Evolutionary conservation across 495 filamentous ascomycete genomes (phyloP).

Genomic region (Aspergillus affinis): DNA sequence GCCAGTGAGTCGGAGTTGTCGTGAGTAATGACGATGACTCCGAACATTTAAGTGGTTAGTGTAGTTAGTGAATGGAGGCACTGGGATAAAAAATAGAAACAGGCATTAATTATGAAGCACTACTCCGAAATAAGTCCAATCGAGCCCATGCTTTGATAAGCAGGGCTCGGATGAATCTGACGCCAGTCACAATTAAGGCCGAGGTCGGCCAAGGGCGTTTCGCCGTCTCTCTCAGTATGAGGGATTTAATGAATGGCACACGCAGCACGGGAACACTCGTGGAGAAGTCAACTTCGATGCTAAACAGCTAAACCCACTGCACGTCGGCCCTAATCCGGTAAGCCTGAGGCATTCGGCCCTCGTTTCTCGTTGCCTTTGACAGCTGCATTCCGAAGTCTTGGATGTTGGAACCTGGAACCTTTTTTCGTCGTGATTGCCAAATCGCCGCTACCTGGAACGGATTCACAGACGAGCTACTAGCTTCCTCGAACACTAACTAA

Average conservation of each 20-base stretch:
- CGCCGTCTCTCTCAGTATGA: background rate
- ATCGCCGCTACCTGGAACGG: background rate
- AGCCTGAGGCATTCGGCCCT: conserved; percentile 13
- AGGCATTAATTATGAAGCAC: background rate
- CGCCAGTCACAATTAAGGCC: background rate
- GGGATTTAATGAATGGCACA: background rate
- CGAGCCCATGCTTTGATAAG: too few relatives aligned
- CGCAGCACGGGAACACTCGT: too few relatives aligned
- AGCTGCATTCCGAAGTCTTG: conserved; percentile 1
- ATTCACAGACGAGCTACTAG: background rate
- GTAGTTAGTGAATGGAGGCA: too few relatives aligned
- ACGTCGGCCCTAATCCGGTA: conserved; percentile 22
- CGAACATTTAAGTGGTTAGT: too few relatives aligned
- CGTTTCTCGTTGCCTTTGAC: conserved; percentile 1
- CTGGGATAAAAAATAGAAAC: too few relatives aligned
- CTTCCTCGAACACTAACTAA: too few relatives aligned
- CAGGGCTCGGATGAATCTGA: background rate
- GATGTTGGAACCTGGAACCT: background rate
- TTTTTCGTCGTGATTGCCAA: background rate
- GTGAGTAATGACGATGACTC: too few relatives aligned
- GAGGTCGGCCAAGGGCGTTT: background rate
- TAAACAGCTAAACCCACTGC: conserved; percentile 8
- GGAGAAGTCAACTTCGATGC: background rate
- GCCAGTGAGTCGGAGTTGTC: too few relatives aligned
- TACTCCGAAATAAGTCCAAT: too few relatives aligned